phyloP scores from a whole-genome alignment of 495 filamentous ascomycete genomes.

The Evernia prunastri region DNA sequence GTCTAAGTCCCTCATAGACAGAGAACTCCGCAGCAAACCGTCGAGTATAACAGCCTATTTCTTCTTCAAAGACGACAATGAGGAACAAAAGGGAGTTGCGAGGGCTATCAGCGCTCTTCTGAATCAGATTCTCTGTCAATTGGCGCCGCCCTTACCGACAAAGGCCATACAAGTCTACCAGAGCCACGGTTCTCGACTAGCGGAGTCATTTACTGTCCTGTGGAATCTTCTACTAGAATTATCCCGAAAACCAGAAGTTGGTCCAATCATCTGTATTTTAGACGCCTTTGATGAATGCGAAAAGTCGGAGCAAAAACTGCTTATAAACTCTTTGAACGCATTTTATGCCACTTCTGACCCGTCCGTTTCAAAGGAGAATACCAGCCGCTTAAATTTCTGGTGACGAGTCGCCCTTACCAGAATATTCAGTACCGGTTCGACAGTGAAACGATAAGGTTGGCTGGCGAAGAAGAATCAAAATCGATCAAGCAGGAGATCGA shows the following conservation, averaged over 20 bases:
- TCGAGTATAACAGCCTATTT: conserved; percentile 40
- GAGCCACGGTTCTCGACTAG: conserved; percentile 19
- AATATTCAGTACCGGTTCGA: no score
- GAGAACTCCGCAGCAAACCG: conserved; percentile 1
- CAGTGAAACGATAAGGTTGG: no score
- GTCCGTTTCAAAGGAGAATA: neutral
- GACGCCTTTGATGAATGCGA: conserved; percentile 42
- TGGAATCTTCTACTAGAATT: conserved; percentile 30
- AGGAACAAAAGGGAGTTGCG: conserved; percentile 36
- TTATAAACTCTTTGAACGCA: conserved; percentile 10
- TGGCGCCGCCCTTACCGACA: conserved; percentile 19
- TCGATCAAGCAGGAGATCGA: no score
- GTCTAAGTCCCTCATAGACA: conserved; percentile 33
- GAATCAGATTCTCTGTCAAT: conserved; percentile 25
- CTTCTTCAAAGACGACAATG: conserved; percentile 52
- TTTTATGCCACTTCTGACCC: no score
- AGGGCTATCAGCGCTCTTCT: conserved; percentile 26
- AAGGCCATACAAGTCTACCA: conserved; percentile 25
- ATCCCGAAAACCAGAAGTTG: conserved; percentile 22
- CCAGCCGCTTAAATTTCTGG: neutral
- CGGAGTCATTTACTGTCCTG: conserved; percentile 18
- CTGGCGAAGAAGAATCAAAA: no score
- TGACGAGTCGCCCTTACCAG: conserved; percentile 10
- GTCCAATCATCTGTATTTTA: conserved; percentile 33
- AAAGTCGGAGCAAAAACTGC: conserved; percentile 7